Conservation (phyloP, 1,284 basidiomycete genomes). For the Pyrrhoderma lamaoense region DNA sequence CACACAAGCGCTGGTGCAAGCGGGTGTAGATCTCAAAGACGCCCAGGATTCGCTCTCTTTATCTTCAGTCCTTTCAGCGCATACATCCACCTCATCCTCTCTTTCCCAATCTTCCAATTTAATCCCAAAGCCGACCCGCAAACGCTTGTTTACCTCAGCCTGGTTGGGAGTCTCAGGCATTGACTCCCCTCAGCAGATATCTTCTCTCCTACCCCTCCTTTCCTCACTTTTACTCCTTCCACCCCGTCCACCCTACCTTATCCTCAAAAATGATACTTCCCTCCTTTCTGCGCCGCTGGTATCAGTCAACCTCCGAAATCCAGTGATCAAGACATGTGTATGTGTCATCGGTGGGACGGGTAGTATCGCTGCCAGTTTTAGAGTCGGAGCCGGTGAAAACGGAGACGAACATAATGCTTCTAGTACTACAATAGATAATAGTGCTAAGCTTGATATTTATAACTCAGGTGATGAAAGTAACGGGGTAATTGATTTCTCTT, state of each 20-base stretch:
- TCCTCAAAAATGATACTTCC: constrained; percentile 66
- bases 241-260: constrained; percentile 40
- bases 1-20: constrained; percentile 36
- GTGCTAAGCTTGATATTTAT: too few species aligned
- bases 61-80: too few species aligned
- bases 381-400: background rate
- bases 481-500: too few species aligned
- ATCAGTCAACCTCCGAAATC: constrained; percentile 29
- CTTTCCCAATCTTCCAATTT: too few species aligned
- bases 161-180: constrained; percentile 77
- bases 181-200: constrained; percentile 58
- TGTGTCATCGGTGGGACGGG: constrained; percentile 69
- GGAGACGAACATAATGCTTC: too few species aligned
- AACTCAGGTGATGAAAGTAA: too few species aligned
- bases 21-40: background rate
- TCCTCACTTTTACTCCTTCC: constrained; percentile 50
- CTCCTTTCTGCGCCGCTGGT: constrained; percentile 67
- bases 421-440: too few species aligned
- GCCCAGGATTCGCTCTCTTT: constrained; percentile 30
- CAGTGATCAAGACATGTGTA: constrained; percentile 52
- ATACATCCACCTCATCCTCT: too few species aligned
- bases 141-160: constrained; percentile 48
- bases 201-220: constrained; percentile 40
- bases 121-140: constrained; percentile 7
- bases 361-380: constrained; percentile 26